phyloP scores from a whole-genome alignment of 2,329 filamentous ascomycete genomes.

The Ambrosiella cleistominuta region DNA sequence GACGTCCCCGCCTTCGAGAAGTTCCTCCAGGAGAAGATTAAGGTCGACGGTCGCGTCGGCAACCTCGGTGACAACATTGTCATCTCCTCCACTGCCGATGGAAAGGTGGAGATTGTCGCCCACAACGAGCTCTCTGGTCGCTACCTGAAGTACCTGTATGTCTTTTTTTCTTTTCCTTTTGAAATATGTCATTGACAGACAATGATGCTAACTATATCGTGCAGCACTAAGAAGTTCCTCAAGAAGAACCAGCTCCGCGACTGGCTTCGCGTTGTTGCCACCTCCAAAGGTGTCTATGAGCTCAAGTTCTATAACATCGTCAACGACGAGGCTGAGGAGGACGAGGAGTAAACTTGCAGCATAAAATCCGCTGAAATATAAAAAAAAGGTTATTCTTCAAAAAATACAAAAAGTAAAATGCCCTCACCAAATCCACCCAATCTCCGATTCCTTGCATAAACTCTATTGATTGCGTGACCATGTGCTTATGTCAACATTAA shows the following conservation, averaged over 20 bases:
- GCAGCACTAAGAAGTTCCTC: conserved; percentile 99
- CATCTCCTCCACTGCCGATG: conserved; percentile 82
- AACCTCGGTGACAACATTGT: conserved; percentile 90
- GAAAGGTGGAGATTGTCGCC: conserved; percentile 94
- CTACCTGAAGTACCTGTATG: conserved; percentile 99
- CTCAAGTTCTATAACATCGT: conserved; percentile 99
- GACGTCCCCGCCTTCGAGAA: conserved; percentile 97
- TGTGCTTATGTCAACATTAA: not conserved
- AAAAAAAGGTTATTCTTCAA: conserved; percentile 11
- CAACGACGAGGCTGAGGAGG: conserved; percentile 92
- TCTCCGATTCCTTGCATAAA: not conserved
- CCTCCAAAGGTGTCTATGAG: conserved; percentile 96
- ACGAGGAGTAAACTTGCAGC: conserved; percentile 67
- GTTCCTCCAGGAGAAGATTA: conserved; percentile 99
- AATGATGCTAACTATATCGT: conserved; percentile 9
- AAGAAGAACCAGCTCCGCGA: conserved; percentile 99
- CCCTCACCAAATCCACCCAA: not conserved
- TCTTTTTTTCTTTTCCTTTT: conserved; percentile 15
- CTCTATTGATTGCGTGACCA: not conserved
- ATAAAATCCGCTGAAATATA: conserved; percentile 7
- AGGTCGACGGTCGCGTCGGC: conserved; percentile 94
- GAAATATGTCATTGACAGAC: not conserved
- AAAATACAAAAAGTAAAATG: conserved; percentile 5
- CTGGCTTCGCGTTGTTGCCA: conserved; percentile 98
- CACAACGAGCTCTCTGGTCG: conserved; percentile 97